These are phyloP conservation scores for Carallia pectinifolia DNA, from an alignment of 345 rosid species.

Conservation along the genomic window DNA sequence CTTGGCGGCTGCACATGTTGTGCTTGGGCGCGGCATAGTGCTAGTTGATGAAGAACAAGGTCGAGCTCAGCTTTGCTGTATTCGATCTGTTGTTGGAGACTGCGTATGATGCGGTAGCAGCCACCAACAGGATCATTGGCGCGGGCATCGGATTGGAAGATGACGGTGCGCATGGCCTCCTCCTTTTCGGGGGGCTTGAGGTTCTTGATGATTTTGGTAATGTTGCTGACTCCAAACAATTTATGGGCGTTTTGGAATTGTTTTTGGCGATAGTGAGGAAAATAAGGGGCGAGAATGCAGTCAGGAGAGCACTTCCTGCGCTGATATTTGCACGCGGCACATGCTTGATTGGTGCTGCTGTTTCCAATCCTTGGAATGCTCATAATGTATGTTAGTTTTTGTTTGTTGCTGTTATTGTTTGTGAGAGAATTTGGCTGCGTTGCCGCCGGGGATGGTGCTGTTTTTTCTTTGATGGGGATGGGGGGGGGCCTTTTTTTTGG, in stretches of 20 bases:
- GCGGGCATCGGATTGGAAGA: slow-evolving; percentile 82
- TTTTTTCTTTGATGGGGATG: slow-evolving; percentile 14
- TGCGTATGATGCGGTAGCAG: slow-evolving; percentile 58
- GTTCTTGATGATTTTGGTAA: slow-evolving; percentile 70
- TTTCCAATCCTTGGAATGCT: slow-evolving; percentile 21
- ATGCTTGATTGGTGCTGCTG: slow-evolving; percentile 39
- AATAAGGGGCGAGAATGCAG: slow-evolving; percentile 95
- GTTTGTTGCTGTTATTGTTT: not conserved
- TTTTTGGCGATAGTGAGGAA: slow-evolving; percentile 76
- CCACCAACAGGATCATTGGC: slow-evolving; percentile 88
- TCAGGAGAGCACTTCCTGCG: slow-evolving; percentile 89
- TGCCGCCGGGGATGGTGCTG: slow-evolving; percentile 23
- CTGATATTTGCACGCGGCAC: slow-evolving; percentile 98
- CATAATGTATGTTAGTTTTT: slow-evolving; percentile 7
- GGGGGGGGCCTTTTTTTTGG: not conserved
- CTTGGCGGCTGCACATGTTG: slow-evolving; percentile 2
- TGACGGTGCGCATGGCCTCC: slow-evolving; percentile 82
- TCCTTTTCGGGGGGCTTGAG: slow-evolving; percentile 65
- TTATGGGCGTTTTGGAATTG: slow-evolving; percentile 95
- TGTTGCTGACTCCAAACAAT: slow-evolving; percentile 88
- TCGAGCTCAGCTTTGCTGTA: slow-evolving; percentile 67
- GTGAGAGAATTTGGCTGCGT: slow-evolving; percentile 26
- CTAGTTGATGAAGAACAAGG: slow-evolving; percentile 71
- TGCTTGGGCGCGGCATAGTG: slow-evolving; percentile 21
- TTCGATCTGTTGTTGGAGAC: slow-evolving; percentile 71